phyloP scores from a whole-genome alignment of 1,139 yeast genomes.

The Magnusiomyces suaveolens region DNA sequence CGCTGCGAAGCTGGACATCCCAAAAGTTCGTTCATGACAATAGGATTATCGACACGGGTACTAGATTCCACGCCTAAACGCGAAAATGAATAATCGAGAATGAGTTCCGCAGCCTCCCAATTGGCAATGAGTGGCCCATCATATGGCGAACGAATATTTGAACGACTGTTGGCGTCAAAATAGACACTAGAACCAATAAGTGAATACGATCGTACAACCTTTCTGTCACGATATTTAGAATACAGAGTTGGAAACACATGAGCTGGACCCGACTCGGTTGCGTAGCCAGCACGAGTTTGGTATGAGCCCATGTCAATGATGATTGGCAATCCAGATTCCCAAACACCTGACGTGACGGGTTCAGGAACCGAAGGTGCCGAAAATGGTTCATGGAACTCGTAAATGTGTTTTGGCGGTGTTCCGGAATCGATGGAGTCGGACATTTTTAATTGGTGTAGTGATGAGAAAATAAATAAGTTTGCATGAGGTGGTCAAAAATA shows the following conservation, averaged over 20 bases:
- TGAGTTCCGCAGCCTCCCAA: constrained; percentile 83
- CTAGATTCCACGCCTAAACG: constrained; percentile 51
- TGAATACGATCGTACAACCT: constrained; percentile 51
- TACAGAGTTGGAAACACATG: constrained; percentile 60
- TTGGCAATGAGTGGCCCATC: constrained; percentile 82
- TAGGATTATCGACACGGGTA: constrained; percentile 61
- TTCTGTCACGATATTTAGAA: constrained; percentile 72
- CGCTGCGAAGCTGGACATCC: constrained; percentile 66
- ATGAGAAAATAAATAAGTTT: not conserved
- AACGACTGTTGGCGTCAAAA: constrained; percentile 57
- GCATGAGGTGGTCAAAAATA: too few species aligned
- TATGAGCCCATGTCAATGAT: constrained; percentile 54
- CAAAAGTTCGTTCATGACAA: constrained; percentile 70
- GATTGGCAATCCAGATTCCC: constrained; percentile 55
- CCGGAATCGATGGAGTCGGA: constrained; percentile 3
- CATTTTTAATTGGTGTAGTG: not conserved
- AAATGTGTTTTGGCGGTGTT: constrained; percentile 37
- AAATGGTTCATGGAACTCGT: constrained; percentile 41
- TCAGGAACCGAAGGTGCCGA: constrained; percentile 37
- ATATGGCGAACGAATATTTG: constrained; percentile 67
- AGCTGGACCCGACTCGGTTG: constrained; percentile 44
- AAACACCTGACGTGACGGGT: constrained; percentile 42
- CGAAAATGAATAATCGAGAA: constrained; percentile 74
- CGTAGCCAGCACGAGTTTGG: constrained; percentile 62
- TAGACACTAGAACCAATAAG: constrained; percentile 76